Conservation (phyloP, 2,329 filamentous ascomycete genomes). For the Lasiodiplodia sp. region DNA sequence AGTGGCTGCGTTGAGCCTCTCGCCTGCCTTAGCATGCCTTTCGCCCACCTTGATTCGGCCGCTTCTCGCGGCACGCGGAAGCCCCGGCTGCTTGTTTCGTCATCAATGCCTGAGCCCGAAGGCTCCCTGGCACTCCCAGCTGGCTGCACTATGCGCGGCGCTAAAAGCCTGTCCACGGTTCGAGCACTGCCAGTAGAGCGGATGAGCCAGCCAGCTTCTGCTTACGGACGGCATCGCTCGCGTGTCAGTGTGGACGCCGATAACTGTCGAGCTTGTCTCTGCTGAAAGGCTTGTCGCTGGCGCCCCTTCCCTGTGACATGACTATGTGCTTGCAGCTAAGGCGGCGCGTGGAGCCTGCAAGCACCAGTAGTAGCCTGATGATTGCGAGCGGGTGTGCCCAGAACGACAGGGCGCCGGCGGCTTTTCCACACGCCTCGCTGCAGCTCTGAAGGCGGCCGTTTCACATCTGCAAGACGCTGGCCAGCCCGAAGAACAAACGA, state of each 20-base stretch:
- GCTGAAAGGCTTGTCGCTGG: not conserved
- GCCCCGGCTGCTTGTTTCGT: constrained; percentile 23
- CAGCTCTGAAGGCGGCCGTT: constrained; percentile 21
- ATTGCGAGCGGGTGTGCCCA: not conserved
- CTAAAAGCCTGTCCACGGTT: constrained; percentile 21
- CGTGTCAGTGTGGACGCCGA: not conserved
- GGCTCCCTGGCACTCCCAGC: constrained; percentile 19
- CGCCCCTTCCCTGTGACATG: not conserved
- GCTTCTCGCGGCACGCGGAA: constrained; percentile 13
- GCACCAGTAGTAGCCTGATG: constrained; percentile 8
- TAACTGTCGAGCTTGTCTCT: not conserved
- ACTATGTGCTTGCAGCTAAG: not conserved
- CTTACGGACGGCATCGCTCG: not conserved
- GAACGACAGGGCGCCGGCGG: constrained; percentile 3
- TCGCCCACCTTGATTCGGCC: constrained; percentile 4
- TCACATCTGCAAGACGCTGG: constrained; percentile 19
- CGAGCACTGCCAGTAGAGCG: constrained; percentile 7
- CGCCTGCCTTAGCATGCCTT: constrained; percentile 5
- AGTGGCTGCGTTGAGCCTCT: constrained; percentile 19
- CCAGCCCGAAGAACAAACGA: constrained; percentile 13
- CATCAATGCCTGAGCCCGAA: constrained; percentile 22
- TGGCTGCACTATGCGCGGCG: constrained; percentile 16
- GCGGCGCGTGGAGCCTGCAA: not conserved
- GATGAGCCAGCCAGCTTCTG: constrained; percentile 2
- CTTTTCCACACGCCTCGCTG: constrained; percentile 1